Evolutionary conservation across 768 basidiomycete genomes (phyloP), one percentile per base, ranked within the genome.

Genomic region (Strobilomyces echinocephalus): DNA sequence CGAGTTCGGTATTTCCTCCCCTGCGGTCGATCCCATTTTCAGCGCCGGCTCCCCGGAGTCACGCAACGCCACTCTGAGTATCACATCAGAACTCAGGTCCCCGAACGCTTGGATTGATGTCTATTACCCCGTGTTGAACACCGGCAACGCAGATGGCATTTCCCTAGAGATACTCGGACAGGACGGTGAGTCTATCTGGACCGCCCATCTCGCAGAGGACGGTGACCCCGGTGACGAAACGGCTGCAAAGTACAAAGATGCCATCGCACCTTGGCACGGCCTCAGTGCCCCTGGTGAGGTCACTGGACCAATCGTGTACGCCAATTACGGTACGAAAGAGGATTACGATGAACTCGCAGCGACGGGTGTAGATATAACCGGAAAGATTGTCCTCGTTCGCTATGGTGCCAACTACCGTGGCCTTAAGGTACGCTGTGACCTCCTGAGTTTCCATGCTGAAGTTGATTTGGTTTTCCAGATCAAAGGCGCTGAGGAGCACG

Each of bases 91-190:
- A 5, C 72, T 78, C 36, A 69, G 61, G 30, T 69, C 66, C 24
- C 86, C 87, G 3, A 77, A 73, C 1, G 88, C 85, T 52, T 93
- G 91, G 91, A 83, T 92, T 54, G 89, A 92, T 59, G 78, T 79
- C 35, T 97, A 98, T 69, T 95, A 88, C 69, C 93, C 95, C 2
- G 76, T 93, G 39, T 72, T 95, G 73, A 91, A 95, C 69, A 87
- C 82, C 0, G 68, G 61, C 14, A 66, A 62, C 21, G 83, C 90
- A 1, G 73, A 86, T 8, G 80, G 86, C 49, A 80, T 83, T 46
- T 79, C 78, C 54, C 70, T 95, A 11, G 78, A 85, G 45, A 82
- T 94, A 20, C 69, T 90, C 41, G 79, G 74, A 20, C 75, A 76
- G 14, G 73, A 81, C 38, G 84, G 83, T 3, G 63, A 69, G 18